These are phyloP conservation scores for Macrocystidia cucumis DNA, from an alignment of 1,284 basidiomycete genomes.

Conservation along the genomic window DNA sequence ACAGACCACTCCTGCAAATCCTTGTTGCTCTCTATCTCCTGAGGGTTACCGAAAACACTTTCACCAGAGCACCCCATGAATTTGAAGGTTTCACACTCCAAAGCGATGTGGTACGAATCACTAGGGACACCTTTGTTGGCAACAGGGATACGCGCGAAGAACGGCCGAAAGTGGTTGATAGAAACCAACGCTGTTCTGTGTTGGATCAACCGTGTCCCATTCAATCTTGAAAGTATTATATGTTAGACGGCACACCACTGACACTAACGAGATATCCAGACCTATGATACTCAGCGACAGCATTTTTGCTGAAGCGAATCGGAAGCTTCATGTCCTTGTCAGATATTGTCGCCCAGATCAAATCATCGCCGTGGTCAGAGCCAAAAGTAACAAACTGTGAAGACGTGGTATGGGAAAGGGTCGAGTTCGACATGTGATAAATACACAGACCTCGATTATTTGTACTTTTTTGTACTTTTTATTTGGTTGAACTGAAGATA, in stretches of 20 bases:
- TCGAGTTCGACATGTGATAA: slow-evolving; percentile 2
- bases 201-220: slow-evolving; percentile 17
- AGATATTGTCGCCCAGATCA: slow-evolving; percentile 30
- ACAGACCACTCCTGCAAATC: slow-evolving; percentile 39
- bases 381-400: slow-evolving; percentile 25
- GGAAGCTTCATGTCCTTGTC: slow-evolving; percentile 25
- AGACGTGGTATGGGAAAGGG: not conserved
- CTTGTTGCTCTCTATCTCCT: slow-evolving; percentile 28
- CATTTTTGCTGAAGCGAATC: slow-evolving; percentile 24
- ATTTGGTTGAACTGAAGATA: slow-evolving; percentile 23
- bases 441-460: slow-evolving; percentile 37
- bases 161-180: slow-evolving; percentile 37
- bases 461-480: slow-evolving; percentile 40
- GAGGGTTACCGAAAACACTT: slow-evolving; percentile 37
- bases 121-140: slow-evolving; percentile 26
- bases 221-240: slow-evolving; percentile 7
- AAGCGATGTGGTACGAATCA: slow-evolving; percentile 26
- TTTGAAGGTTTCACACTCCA: slow-evolving; percentile 36
- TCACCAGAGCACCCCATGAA: slow-evolving; percentile 33
- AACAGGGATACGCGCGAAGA: slow-evolving; percentile 39
- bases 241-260: not conserved
- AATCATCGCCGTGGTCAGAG: slow-evolving; percentile 14
- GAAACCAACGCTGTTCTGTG: slow-evolving; percentile 23
- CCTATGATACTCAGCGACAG: slow-evolving; percentile 21
- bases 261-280: slow-evolving; percentile 8